phyloP scores from a whole-genome alignment of 225 moss, liverwort and hornwort genomes.

The Antitrichia curtipendula region DNA sequence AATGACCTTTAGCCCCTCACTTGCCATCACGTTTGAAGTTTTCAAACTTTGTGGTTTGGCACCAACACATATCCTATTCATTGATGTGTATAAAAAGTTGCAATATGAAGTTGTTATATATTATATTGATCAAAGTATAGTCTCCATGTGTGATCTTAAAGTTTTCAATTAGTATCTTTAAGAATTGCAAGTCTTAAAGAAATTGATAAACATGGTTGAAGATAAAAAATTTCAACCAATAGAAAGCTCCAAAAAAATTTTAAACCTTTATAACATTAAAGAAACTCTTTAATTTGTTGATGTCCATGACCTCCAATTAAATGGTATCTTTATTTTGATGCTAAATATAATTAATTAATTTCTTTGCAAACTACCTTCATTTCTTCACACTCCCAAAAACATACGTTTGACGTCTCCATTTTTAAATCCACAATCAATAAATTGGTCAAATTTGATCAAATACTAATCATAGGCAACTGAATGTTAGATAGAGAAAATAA shows the following conservation, averaged over 20 bases:
- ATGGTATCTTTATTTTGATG: no score
- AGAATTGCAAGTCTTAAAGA: background rate
- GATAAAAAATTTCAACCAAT: background rate
- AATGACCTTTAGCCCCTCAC: no score
- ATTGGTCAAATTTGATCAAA: background rate
- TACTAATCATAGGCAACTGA: background rate
- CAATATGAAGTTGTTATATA: background rate
- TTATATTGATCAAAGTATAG: background rate
- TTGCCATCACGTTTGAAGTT: background rate
- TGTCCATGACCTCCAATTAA: background rate
- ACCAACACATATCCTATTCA: no score
- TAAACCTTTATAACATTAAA: no score
- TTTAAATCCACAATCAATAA: background rate
- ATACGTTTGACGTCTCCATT: no score
- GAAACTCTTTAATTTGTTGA: background rate
- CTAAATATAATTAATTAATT: background rate
- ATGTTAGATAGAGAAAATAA: background rate
- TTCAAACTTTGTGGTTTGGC: background rate
- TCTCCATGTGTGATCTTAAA: background rate
- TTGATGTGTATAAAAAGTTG: no score
- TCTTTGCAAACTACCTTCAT: background rate
- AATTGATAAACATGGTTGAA: background rate
- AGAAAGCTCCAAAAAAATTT: background rate
- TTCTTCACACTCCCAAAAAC: background rate
- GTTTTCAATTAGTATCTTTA: background rate